Evolutionary conservation across 164 flowering plant genomes (phyloP), one percentile per base, ranked within the genome.

Genomic region (Magnolia kwangsiensis): DNA sequence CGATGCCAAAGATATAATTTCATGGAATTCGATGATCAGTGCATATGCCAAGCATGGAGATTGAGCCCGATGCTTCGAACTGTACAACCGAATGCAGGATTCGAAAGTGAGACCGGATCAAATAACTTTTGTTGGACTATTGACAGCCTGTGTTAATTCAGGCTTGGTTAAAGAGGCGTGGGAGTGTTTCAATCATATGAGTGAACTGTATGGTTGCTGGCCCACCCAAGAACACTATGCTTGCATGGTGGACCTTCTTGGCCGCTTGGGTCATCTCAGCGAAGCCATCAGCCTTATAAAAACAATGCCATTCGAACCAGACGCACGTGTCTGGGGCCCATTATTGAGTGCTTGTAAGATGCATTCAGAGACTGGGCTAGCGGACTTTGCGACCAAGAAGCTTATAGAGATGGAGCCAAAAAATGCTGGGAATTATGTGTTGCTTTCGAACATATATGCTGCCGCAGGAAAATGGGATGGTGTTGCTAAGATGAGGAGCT

Each of bases 201-300:
- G 45, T 8, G 84, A 85, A 49, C 76, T 50, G 9, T 84, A 86
- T 71, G 72, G 77, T 50, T 85, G 66, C 76, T 75, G 45, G 72
- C 92, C 92, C 64, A 77, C 75, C 61, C 88, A 86, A 70, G 94
- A 90, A 72, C 94, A 90, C 79, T 89, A 90, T 77, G 90, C 89
- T 59, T 89, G 88, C 78, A 84, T 91, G 89, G 95, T 91, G 29
- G 89, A 91, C 81, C 86, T 91, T 67, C 77, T 90, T 14, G 91
- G 92, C n/a, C 89, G 88, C 9, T 80, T 86, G 11, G 93, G 92
- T 45, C 77, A 71, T 29, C 71, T 85, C 1, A 69, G 81, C 29
- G 87, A 89, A 80, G 93, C 93, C 6, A 63, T 74, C 31, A 83
- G 86, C 20, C 83, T 89, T 55, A 82, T 91, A 19, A 74, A 71